Conservation (phyloP, 2,329 filamentous ascomycete genomes). For the Ilyonectria destructans region DNA sequence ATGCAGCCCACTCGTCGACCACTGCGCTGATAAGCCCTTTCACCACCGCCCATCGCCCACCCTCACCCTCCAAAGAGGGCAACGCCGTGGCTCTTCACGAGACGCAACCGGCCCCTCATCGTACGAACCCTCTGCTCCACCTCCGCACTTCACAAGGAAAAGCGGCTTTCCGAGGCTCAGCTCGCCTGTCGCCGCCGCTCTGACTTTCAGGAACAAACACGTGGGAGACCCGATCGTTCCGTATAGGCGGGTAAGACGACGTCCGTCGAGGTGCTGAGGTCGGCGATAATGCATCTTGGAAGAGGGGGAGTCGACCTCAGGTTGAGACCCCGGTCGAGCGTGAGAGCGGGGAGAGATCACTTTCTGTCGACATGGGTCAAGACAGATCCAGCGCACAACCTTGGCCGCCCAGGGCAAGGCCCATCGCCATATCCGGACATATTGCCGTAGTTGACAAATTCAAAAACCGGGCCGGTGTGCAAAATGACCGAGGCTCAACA, state of each 20-base stretch:
- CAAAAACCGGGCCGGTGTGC: neutral
- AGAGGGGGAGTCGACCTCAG: neutral
- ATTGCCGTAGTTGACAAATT: constrained; percentile 10
- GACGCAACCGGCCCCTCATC: constrained; percentile 12
- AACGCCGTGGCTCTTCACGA: constrained; percentile 12
- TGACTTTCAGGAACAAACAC: constrained; percentile 18
- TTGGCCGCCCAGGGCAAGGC: neutral
- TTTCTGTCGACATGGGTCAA: constrained; percentile 23
- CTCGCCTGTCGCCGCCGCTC: neutral
- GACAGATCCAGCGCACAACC: constrained; percentile 17
- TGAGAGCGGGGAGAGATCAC: constrained; percentile 27
- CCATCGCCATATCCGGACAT: constrained; percentile 6
- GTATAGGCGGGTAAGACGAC: neutral
- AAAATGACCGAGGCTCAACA: constrained; percentile 3
- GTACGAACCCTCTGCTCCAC: constrained; percentile 24
- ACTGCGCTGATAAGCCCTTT: neutral
- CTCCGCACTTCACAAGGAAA: constrained; percentile 34
- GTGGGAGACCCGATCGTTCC: constrained; percentile 8
- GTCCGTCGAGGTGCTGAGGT: neutral
- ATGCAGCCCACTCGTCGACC: constrained; percentile 1
- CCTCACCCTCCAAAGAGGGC: constrained; percentile 17
- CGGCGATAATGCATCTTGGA: neutral
- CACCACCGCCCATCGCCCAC: constrained; percentile 25
- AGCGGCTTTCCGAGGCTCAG: constrained; percentile 25
- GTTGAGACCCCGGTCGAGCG: neutral